A percentile compares a stretch with the other conserved stretches of the same genome.
Conservation (phyloP, 495 filamentous ascomycete species). For the Durotheca rogersii region DNA sequence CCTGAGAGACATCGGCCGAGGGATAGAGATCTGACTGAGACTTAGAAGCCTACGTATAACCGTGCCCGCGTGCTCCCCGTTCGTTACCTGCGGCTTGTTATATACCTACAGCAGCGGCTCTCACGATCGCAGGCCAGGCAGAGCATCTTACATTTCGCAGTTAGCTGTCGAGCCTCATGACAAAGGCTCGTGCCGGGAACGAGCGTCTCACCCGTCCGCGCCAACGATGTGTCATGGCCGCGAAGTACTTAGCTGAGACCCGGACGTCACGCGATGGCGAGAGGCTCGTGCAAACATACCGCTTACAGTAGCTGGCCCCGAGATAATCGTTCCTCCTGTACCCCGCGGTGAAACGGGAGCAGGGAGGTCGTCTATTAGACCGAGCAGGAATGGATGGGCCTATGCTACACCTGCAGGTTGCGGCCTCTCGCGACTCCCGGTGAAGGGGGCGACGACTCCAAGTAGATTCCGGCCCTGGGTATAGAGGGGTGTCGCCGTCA, state of each 20-base stretch:
- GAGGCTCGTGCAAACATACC: conserved; percentile 27
- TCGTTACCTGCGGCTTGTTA: no score
- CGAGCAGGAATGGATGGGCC: conserved; percentile 6
- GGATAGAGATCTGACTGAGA: no score
- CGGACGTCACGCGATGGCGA: conserved; percentile 26
- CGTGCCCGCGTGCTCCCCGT: no score
- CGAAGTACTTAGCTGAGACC: conserved; percentile 21
- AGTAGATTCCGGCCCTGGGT: conserved; percentile 7
- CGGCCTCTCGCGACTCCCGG: conserved; percentile 7
- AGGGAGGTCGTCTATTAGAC: conserved; percentile 3
- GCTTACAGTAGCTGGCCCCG: conserved; percentile 21
- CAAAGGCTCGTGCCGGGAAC: not conserved
- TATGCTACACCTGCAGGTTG: not conserved
- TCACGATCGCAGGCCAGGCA: not conserved
- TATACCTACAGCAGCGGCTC: not conserved
- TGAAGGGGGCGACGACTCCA: conserved; percentile 8
- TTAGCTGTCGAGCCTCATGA: not conserved
- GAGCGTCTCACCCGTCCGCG: not conserved
- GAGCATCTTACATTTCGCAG: not conserved
- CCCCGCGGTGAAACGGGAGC: conserved; percentile 21
- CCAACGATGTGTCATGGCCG: conserved; percentile 15
- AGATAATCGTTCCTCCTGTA: conserved; percentile 30
- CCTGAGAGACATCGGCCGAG: no score
- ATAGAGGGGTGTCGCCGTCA: conserved; percentile 14
- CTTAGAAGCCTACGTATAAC: no score